Conservation (phyloP, 768 basidiomycete species). For the Auricularia sp. region DNA sequence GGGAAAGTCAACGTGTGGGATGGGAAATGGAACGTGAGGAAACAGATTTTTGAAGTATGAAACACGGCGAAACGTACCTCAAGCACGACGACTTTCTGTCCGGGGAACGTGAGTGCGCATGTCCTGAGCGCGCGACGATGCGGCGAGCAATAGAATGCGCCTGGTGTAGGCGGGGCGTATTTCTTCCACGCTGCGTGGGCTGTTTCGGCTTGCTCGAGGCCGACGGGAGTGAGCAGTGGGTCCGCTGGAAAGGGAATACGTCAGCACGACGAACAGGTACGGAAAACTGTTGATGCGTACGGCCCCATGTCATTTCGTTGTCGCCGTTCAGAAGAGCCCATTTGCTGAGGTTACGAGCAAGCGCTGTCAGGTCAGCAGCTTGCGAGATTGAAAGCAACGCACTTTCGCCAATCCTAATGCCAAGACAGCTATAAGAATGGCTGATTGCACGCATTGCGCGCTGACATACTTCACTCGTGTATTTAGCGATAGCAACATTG, state of each 20-base stretch:
- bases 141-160: neutral
- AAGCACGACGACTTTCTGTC: neutral
- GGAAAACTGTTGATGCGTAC: constrained; percentile 28
- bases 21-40: no score
- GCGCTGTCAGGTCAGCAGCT: neutral
- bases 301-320: constrained; percentile 62
- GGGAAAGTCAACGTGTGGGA: no score
- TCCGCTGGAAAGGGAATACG: constrained; percentile 36
- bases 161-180: neutral
- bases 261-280: neutral
- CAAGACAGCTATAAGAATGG: neutral
- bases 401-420: neutral
- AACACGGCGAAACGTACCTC: neutral
- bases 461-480: neutral
- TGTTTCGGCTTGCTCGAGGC: constrained; percentile 43
- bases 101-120: neutral
- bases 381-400: neutral
- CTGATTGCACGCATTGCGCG: neutral
- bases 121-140: neutral
- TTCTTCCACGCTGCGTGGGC: constrained; percentile 38
- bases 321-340: constrained; percentile 60
- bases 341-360: constrained; percentile 28
- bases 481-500: neutral
- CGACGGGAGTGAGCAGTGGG: constrained; percentile 49
- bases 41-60: no score